Evolutionary conservation across 495 filamentous ascomycete genomes (phyloP).

Genomic region (Cudoniella acicularis): DNA sequence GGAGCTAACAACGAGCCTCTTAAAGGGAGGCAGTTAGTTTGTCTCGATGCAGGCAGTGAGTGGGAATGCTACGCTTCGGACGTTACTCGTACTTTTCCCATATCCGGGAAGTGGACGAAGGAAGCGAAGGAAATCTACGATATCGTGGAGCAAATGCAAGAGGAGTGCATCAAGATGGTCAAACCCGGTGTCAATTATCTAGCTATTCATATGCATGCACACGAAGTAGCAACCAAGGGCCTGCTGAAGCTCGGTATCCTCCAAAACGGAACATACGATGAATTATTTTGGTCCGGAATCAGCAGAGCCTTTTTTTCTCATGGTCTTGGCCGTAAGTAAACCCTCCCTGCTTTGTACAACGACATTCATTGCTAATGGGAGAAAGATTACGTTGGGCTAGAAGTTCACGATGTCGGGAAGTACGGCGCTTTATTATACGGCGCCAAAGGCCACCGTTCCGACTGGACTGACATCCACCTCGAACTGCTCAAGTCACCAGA

Average conservation of each 20-base stretch:
- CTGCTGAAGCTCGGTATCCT: constrained; percentile 68
- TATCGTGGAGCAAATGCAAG: constrained; percentile 79
- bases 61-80: constrained; percentile 87
- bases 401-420: constrained; percentile 72
- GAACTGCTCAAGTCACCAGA: constrained; percentile 50
- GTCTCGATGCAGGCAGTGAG: constrained; percentile 83
- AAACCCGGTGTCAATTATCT: constrained; percentile 63
- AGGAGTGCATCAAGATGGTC: constrained; percentile 65
- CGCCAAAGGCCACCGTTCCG: not conserved
- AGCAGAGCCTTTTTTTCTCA: constrained; percentile 86
- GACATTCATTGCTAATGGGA: constrained; percentile 41
- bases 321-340: constrained; percentile 51
- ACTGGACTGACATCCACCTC: constrained; percentile 7
- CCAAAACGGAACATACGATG: constrained; percentile 50
- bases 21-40: constrained; percentile 61
- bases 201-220: constrained; percentile 66
- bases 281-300: constrained; percentile 65
- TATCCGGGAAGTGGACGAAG: constrained; percentile 54
- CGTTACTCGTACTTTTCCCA: constrained; percentile 82
- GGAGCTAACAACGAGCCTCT: constrained; percentile 70
- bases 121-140: constrained; percentile 69
- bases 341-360: not conserved
- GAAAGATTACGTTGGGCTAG: constrained; percentile 74
- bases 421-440: constrained; percentile 19
- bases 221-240: constrained; percentile 65